Base-by-base conservation (phyloP, 768 basidiomycete species). In the Tylopilus rubrobrunneus region DNA sequence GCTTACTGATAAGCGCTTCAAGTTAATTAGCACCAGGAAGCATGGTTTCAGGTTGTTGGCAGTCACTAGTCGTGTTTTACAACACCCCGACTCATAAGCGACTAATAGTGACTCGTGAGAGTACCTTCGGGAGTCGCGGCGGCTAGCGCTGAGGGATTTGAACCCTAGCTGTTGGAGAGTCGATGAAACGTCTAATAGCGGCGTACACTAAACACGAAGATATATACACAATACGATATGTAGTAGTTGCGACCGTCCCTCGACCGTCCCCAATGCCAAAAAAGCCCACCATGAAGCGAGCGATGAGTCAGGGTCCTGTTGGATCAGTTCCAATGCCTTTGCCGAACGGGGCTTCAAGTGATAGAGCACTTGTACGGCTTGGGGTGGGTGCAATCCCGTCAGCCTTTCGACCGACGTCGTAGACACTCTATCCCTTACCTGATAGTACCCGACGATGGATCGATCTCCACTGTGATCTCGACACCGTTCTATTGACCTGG, bases 391-490 rank as follows among this genome's bases (percentile, higher is more conserved):
- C 10, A 34, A 2, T 5, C 31, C 7, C 45, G 8, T 67, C 37
- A 62, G 50, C 15, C 12, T 21, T 25, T 27, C 5, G 2, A 31
- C 27, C 21, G 12, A 39, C 34, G 2, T 34, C 12, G 34, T 31
- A 15, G 34, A 34, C 14, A 19, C 17, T 10, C n/a, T 1, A 46
- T 7, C 27, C 15, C 49, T 63, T 58, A 79, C 84, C 84, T 86
- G 58, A 86, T 86, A 0, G 84, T 83, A 21, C 84, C 84, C 11
- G 78, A 77, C 11, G 82, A 83, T 36, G 78, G 78, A 14, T 80
- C 81, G 25, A 81, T 70, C 21, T 82, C 71, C 8, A 83, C 84
- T 45, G 77, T 78, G 34, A 83, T 62, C 44, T 76, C 75, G 1
- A 73, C 61, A 3, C 79, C 79, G 31, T 78, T 72, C 57, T 25